These are phyloP conservation scores for Trichoderma erinaceum DNA, from an alignment of 495 filamentous ascomycete genomes.

Conservation along the genomic window DNA sequence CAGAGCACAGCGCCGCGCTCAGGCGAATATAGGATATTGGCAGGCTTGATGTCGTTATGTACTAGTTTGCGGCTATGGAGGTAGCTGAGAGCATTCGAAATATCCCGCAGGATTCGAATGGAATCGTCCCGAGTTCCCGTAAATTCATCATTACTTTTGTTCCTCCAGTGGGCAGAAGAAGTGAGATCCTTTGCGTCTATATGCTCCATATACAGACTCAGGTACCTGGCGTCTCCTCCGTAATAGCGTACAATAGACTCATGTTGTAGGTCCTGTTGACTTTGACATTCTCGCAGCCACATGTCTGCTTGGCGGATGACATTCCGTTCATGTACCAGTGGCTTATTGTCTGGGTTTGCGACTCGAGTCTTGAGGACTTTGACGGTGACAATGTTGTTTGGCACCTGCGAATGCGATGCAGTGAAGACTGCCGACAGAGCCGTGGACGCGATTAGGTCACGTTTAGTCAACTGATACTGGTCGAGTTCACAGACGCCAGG, in stretches of 20 bases:
- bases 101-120: conserved; percentile 41
- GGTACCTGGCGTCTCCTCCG: conserved; percentile 43
- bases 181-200: conserved; percentile 42
- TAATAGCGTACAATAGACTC: conserved; percentile 43
- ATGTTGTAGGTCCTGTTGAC: conserved; percentile 41
- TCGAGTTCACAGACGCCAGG: conserved; percentile 38
- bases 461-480: conserved; percentile 40
- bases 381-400: conserved; percentile 40
- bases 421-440: conserved; percentile 44
- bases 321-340: conserved; percentile 35
- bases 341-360: conserved; percentile 25
- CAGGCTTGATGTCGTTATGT: conserved; percentile 49
- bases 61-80: conserved; percentile 39
- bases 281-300: conserved; percentile 44
- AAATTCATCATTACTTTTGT: conserved; percentile 34
- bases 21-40: conserved; percentile 46
- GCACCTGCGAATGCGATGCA: conserved; percentile 38
- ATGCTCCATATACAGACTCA: conserved; percentile 48
- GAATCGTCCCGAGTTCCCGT: conserved; percentile 35
- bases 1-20: conserved; percentile 46
- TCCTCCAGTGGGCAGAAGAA: conserved; percentile 35
- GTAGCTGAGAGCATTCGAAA: conserved; percentile 39
- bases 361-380: conserved; percentile 44
- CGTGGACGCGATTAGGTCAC: conserved; percentile 39
- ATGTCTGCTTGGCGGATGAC: conserved; percentile 46